phyloP scores from a whole-genome alignment of 169 alveolate genomes.

The Theileria parva region DNA sequence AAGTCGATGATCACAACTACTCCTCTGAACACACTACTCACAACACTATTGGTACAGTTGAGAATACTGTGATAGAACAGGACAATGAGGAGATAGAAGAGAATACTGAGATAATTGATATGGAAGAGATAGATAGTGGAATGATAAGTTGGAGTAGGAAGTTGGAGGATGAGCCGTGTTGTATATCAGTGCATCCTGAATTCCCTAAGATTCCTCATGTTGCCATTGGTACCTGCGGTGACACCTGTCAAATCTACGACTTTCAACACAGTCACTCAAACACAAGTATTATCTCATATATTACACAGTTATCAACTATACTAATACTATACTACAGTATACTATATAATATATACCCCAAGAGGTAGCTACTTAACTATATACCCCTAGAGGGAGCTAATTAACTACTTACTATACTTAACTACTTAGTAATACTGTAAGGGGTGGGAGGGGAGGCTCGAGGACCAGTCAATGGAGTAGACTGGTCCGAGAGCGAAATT shows the following conservation, averaged over 20 bases:
- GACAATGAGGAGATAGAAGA: background rate
- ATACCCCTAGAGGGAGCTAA: too few relatives aligned
- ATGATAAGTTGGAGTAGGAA: conserved; percentile 54
- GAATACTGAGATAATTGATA: background rate
- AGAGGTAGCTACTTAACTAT: too few relatives aligned
- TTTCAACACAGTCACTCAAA: background rate
- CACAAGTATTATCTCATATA: too few relatives aligned
- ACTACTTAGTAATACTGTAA: too few relatives aligned
- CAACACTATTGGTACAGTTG: background rate
- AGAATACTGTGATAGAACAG: background rate
- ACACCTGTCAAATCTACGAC: conserved; percentile 41
- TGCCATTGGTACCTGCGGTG: conserved; percentile 61
- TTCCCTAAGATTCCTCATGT: conserved; percentile 62
- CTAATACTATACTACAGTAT: too few relatives aligned
- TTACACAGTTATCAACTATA: too few relatives aligned
- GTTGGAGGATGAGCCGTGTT: conserved; percentile 24
- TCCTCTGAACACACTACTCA: background rate
- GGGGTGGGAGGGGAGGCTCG: too few relatives aligned
- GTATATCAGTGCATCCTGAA: conserved; percentile 52
- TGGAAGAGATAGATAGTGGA: conserved; percentile 1
- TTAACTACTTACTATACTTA: too few relatives aligned
- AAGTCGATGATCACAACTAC: conserved; percentile 21
- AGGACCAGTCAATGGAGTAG: too few relatives aligned
- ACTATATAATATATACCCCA: too few relatives aligned
- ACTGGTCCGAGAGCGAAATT: too few relatives aligned